Percentiles rank a stretch among this genome's conserved stretches.
Evolutionary conservation across 129 eudicot species (phyloP).

Genomic region (Ambrosia trifida): DNA sequence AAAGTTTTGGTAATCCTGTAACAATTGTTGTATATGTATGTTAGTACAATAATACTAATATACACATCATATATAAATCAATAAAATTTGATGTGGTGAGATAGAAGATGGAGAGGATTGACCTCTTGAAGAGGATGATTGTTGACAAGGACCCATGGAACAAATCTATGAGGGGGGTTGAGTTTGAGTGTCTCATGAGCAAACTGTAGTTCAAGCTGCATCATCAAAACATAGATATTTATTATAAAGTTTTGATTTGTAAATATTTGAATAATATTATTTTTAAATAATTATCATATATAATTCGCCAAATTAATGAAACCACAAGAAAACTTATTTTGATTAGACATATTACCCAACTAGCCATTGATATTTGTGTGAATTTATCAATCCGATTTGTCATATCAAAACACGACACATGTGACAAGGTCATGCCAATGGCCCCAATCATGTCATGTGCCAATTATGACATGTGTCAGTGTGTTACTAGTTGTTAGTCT

Average conservation of each 20-base stretch:
- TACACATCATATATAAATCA: neutral
- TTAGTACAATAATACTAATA: conserved; percentile 6
- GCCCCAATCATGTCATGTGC: neutral
- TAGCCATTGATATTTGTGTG: neutral
- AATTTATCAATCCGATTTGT: neutral
- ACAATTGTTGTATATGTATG: neutral
- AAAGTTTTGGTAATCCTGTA: conserved; percentile 76
- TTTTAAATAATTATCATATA: neutral
- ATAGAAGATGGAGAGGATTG: neutral
- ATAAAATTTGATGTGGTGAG: neutral
- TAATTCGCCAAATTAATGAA: neutral
- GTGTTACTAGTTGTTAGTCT: neutral
- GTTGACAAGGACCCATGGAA: conserved; percentile 92
- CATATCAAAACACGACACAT: neutral
- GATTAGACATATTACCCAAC: neutral
- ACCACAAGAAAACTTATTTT: no score
- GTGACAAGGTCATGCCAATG: neutral
- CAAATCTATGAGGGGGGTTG: conserved; percentile 77
- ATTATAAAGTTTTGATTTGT: no score
- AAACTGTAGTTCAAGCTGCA: conserved; percentile 67
- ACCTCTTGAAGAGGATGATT: conserved; percentile 68
- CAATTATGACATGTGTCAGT: neutral
- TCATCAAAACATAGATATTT: conserved; percentile 15
- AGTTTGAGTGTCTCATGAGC: conserved; percentile 71
- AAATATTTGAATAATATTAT: neutral